These are phyloP conservation scores for Dissophora ornata DNA, from an alignment of 192 early-diverging fungal species.

Conservation along the genomic window DNA sequence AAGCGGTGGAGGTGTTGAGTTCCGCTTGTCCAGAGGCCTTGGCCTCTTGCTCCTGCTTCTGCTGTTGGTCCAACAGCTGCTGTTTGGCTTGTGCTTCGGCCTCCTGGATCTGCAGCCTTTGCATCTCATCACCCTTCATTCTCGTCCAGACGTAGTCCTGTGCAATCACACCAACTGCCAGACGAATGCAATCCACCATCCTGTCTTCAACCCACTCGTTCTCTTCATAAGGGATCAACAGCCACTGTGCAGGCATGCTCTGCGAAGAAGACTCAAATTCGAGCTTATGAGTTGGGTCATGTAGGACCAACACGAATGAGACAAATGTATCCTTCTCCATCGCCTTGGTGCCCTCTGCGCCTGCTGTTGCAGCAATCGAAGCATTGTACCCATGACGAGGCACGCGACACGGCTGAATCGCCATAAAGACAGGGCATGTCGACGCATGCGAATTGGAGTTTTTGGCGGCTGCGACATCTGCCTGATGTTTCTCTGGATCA, in stretches of 20 bases:
- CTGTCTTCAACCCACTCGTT: slow-evolving; percentile 75
- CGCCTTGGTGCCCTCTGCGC: slow-evolving; percentile 6
- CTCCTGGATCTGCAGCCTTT: slow-evolving; percentile 37
- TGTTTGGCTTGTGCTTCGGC: slow-evolving; percentile 32
- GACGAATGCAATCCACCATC: slow-evolving; percentile 61
- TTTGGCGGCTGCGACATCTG: background rate
- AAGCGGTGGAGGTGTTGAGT: background rate
- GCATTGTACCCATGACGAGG: slow-evolving; percentile 49
- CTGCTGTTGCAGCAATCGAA: slow-evolving; percentile 5
- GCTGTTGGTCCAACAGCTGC: slow-evolving; percentile 21
- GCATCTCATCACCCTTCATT: slow-evolving; percentile 63
- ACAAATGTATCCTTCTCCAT: slow-evolving; percentile 48
- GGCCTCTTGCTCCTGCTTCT: slow-evolving; percentile 20
- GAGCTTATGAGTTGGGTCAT: slow-evolving; percentile 65
- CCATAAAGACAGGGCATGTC: slow-evolving; percentile 69
- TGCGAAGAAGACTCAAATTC: slow-evolving; percentile 66
- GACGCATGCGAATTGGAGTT: slow-evolving; percentile 53
- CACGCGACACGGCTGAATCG: slow-evolving; percentile 64
- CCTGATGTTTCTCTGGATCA: slow-evolving; percentile 35
- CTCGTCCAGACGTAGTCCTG: slow-evolving; percentile 75
- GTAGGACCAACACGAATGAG: slow-evolving; percentile 59
- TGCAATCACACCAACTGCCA: slow-evolving; percentile 63
- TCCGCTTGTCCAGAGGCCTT: slow-evolving; percentile 7
- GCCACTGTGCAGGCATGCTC: slow-evolving; percentile 63
- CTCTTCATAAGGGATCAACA: slow-evolving; percentile 70